Conservation (phyloP, 352 stramenopile species). For the Pythium insidiosum region DNA sequence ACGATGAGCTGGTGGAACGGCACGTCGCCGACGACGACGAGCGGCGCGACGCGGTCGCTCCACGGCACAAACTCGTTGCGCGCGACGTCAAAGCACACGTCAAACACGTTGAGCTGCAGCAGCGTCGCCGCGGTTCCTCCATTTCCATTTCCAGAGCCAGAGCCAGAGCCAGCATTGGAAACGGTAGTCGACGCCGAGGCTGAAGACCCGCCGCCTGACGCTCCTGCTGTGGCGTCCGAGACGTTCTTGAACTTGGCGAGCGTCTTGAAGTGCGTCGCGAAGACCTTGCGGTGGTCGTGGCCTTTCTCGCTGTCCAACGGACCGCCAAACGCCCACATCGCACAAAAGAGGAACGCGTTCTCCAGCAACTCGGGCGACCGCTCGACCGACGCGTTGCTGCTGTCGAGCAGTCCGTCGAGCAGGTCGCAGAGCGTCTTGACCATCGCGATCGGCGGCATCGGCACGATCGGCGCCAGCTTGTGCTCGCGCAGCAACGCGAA, state of each 20-base stretch:
- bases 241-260: conserved; percentile 72
- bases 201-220: background rate
- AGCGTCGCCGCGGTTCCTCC: background rate
- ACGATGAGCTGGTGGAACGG: conserved; percentile 63
- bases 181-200: background rate
- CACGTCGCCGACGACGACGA: conserved; percentile 23
- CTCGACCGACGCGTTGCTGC: conserved; percentile 69
- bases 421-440: conserved; percentile 91
- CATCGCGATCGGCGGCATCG: conserved; percentile 39
- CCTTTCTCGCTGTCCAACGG: conserved; percentile 84
- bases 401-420: conserved; percentile 87
- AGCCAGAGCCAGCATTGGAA: background rate
- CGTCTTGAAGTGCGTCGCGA: conserved; percentile 48
- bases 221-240: background rate
- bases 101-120: conserved; percentile 48
- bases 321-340: conserved; percentile 95
- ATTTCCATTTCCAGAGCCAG: background rate
- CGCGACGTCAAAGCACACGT: conserved; percentile 66
- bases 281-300: conserved; percentile 46
- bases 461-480: conserved; percentile 52
- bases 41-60: conserved; percentile 49
- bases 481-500: conserved; percentile 65
- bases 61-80: conserved; percentile 74
- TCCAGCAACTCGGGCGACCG: conserved; percentile 87
- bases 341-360: conserved; percentile 93